Evolutionary conservation across 2,329 filamentous ascomycete species (phyloP).

Genomic region (Colletotrichum horii): DNA sequence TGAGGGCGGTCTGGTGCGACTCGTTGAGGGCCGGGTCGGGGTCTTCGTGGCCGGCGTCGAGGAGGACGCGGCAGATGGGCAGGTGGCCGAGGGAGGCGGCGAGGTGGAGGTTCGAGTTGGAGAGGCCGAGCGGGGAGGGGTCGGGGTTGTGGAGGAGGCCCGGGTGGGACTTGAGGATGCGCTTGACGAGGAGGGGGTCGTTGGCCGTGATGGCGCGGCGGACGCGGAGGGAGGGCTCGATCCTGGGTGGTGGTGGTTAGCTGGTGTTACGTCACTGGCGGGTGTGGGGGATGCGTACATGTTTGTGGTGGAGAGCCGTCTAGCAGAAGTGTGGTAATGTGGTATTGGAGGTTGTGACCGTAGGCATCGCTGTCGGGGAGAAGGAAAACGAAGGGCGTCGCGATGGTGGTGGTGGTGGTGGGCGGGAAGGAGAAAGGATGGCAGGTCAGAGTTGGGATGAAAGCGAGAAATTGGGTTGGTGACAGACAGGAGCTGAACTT

Average conservation of each 20-base stretch:
- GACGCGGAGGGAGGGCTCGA: conserved; percentile 77
- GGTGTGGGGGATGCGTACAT: not conserved
- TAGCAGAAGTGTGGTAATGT: not conserved
- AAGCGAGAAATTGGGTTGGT: not conserved
- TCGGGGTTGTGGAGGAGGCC: conserved; percentile 80
- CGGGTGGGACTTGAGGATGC: conserved; percentile 78
- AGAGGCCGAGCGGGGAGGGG: conserved; percentile 67
- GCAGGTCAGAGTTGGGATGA: conserved; percentile 2
- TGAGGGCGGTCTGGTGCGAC: conserved; percentile 79
- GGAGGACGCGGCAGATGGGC: conserved; percentile 71
- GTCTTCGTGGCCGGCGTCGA: conserved; percentile 78
- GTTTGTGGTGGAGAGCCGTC: not conserved
- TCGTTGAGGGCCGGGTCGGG: conserved; percentile 78
- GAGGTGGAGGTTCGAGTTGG: conserved; percentile 85
- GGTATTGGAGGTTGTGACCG: not conserved
- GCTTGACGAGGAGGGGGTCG: conserved; percentile 73
- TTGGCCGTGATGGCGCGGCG: conserved; percentile 82
- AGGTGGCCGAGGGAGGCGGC: conserved; percentile 76
- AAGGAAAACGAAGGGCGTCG: not conserved
- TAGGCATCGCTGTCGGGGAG: too few species aligned
- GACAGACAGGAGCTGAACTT: conserved; percentile 11
- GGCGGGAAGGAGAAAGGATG: not conserved
- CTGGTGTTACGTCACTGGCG: not conserved
- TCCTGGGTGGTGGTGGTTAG: conserved; percentile 53
- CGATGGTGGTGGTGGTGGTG: not conserved